Conservation (phyloP, 1,284 basidiomycete genomes). For the Gomphus bonarii region DNA sequence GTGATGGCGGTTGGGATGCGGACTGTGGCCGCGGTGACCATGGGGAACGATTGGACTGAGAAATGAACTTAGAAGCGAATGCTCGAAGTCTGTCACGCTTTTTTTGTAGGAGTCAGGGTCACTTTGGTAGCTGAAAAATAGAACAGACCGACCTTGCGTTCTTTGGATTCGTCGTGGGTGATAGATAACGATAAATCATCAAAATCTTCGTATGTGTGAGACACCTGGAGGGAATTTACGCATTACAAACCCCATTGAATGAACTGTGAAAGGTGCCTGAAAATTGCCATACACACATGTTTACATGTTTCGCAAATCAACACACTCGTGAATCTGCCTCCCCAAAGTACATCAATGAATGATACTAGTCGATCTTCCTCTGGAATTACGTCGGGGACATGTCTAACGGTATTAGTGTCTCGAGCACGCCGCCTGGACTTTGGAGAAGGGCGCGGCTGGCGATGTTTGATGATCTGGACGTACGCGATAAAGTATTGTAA, state of each 20-base stretch:
- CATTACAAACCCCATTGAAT: background rate
- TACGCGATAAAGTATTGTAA: constrained; percentile 11
- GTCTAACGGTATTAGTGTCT: background rate
- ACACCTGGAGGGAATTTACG: constrained; percentile 43
- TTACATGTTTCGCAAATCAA: constrained; percentile 93
- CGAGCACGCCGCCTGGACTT: constrained; percentile 5
- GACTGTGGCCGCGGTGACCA: background rate
- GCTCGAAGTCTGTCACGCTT: constrained; percentile 8
- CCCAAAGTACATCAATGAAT: constrained; percentile 84
- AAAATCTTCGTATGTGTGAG: constrained; percentile 89
- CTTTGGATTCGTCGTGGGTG: constrained; percentile 61
- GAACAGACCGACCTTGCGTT: constrained; percentile 33
- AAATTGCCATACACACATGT: constrained; percentile 26
- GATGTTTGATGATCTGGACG: constrained; percentile 64
- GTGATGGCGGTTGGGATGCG: constrained; percentile 8
- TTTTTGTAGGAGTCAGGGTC: background rate
- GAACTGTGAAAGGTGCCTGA: background rate
- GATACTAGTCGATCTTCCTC: constrained; percentile 49
- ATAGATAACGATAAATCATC: constrained; percentile 85
- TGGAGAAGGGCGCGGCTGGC: constrained; percentile 39
- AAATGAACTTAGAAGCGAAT: constrained; percentile 9
- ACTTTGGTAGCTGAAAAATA: background rate
- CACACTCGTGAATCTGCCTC: constrained; percentile 78
- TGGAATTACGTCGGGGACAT: background rate
- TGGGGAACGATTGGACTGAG: background rate